These are phyloP conservation scores for Chrysoporthe puriensis DNA, from an alignment of 2,329 filamentous ascomycete species.

Conservation along the genomic window DNA sequence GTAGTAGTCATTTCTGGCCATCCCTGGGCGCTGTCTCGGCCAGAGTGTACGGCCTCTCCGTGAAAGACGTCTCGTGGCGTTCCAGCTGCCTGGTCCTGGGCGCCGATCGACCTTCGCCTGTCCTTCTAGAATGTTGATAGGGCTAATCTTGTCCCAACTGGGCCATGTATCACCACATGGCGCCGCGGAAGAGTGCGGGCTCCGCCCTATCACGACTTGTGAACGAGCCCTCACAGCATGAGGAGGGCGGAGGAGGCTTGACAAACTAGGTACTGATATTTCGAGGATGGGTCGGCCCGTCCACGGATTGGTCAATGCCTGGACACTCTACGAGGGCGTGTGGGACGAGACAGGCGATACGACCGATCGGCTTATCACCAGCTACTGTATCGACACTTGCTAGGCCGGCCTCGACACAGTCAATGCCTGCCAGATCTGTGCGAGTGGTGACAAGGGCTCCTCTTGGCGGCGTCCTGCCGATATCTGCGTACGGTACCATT, in stretches of 20 bases:
- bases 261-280: not conserved
- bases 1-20: not conserved
- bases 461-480: constrained; percentile 10
- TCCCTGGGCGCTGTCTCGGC: not conserved
- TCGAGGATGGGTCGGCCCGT: not conserved
- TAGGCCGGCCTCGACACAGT: not conserved
- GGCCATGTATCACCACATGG: constrained; percentile 2
- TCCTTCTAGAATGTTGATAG: not conserved
- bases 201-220: not conserved
- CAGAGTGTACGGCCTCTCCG: not conserved
- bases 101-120: not conserved
- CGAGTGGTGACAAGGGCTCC: constrained; percentile 4
- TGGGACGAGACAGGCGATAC: not conserved
- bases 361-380: constrained; percentile 6
- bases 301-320: not conserved
- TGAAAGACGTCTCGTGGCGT: not conserved
- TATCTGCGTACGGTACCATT: constrained; percentile 8
- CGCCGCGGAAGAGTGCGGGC: not conserved
- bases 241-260: not conserved
- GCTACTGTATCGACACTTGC: not conserved
- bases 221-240: too few species aligned
- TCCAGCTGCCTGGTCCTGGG: not conserved
- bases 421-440: constrained; percentile 5
- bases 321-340: not conserved
- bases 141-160: not conserved